Base-by-base conservation (phyloP, 306 rosid genomes). In the Pterocarpus macrocarpus region DNA sequence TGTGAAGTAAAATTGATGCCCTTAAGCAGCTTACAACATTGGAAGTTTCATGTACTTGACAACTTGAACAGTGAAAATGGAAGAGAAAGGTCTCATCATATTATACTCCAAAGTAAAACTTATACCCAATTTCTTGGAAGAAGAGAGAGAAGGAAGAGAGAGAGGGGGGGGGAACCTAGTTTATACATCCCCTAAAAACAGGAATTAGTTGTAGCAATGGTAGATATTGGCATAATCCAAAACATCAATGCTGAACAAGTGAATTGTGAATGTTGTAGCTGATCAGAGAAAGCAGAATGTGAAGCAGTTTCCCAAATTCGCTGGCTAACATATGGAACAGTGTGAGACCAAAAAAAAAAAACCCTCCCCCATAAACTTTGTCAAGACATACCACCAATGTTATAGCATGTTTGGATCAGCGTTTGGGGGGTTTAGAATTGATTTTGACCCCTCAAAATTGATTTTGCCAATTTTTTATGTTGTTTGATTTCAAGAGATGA, bases 41-140 rank as follows among this genome's bases (percentile, higher is more conserved):
- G 7, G 7, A 69, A 56, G 34, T 16, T 56, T 44, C 43, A 30
- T n/a, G 16, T 5, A 57, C 28, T 64, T 53, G 22, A 53, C 58
- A 69, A 80, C 30, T 67, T 69, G 44, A 71, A 38, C 36, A 16
- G n/a, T n/a, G n/a, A n/a, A n/a, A n/a, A 73, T 85, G 61, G 62
- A 78, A 69, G 33, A 71, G 58, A 71, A 56, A 33, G 52, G 65
- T 11, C 47, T 64, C 43, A 9, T 28, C 69, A 78, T 71, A 77
- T 58, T 69, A 50, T 65, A 56, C 57, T 32, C 61, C 47, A 64
- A 70, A 63, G 57, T n/a, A 71, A 43, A 64, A 53, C 22, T 32
- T 62, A 32, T n/a, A 30, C 3, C 11, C 49, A 49, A 16, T 67
- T 73, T 74, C 69, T 44, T 45, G 58, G 33, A 7, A 0, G 38